These are phyloP conservation scores for Carallia pectinifolia DNA, from an alignment of 345 rosid genomes.

Conservation along the genomic window DNA sequence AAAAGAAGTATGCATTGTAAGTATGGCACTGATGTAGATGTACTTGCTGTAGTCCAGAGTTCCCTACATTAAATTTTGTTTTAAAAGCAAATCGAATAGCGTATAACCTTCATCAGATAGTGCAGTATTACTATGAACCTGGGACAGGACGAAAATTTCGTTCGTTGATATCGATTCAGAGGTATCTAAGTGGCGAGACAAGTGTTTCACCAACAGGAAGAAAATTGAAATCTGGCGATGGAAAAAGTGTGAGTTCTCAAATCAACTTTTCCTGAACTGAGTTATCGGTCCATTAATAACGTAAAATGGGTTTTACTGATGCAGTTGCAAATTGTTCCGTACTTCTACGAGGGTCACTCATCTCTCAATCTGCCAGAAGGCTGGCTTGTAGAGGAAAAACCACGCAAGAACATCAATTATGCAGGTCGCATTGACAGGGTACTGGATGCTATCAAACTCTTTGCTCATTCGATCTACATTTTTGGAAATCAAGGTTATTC, in stretches of 20 bases:
- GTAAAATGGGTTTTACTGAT: no score
- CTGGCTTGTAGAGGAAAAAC: no score
- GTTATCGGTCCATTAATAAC: no score
- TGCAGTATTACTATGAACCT: conserved; percentile 54
- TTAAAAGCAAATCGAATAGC: background rate
- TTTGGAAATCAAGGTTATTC: no score
- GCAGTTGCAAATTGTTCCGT: no score
- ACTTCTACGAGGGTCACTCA: no score
- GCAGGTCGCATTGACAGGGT: no score
- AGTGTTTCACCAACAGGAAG: background rate
- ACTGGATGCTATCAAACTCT: no score
- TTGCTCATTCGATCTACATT: no score
- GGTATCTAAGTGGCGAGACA: conserved; percentile 33
- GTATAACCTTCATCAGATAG: background rate
- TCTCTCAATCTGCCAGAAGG: no score
- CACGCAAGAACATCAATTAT: no score
- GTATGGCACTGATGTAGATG: background rate
- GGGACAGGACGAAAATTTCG: conserved; percentile 47
- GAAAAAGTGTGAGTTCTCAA: conserved; percentile 21
- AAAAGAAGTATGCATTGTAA: no score
- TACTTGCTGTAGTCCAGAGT: background rate
- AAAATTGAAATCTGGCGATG: conserved; percentile 9
- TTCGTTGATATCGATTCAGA: conserved; percentile 47
- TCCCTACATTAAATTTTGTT: background rate
- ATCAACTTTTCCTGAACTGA: background rate